Evolutionary conservation across 169 alveolate species (phyloP).

Genomic region (Plasmodium falciparum): DNA sequence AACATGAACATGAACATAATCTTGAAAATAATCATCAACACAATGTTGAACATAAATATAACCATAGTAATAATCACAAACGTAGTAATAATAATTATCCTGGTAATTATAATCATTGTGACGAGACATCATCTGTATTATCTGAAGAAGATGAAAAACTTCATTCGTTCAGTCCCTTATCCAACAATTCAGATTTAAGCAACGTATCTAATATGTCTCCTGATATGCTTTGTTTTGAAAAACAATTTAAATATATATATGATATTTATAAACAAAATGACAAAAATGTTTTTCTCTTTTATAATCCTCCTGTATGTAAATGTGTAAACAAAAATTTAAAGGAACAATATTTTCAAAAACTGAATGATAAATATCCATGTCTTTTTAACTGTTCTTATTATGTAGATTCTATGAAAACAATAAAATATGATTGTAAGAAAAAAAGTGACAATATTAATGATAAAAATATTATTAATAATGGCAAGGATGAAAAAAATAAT

Average conservation of each 20-base stretch:
- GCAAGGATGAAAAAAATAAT: neutral
- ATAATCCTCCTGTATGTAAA: constrained; percentile 75
- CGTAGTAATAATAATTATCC: too few species aligned
- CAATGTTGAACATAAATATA: too few species aligned
- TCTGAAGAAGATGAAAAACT: neutral
- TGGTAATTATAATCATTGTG: too few species aligned
- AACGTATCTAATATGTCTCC: constrained; percentile 72
- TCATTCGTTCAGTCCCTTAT: constrained; percentile 1
- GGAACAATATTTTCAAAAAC: constrained; percentile 27
- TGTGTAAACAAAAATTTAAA: constrained; percentile 42
- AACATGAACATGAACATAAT: too few species aligned
- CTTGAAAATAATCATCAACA: too few species aligned
- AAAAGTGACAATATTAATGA: neutral
- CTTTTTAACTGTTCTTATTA: constrained; percentile 53
- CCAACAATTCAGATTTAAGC: constrained; percentile 31
- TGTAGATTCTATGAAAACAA: neutral
- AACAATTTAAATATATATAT: constrained; percentile 75
- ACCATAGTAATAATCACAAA: too few species aligned
- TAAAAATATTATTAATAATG: neutral
- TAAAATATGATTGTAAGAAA: neutral
- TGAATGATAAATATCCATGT: constrained; percentile 53
- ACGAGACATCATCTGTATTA: neutral
- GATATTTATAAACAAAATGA: constrained; percentile 74
- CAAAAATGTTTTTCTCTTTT: constrained; percentile 55
- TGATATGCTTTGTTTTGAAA: constrained; percentile 54